Base-by-base conservation (phyloP, 257 asterid genomes). In the Rubia yunnanensis region DNA sequence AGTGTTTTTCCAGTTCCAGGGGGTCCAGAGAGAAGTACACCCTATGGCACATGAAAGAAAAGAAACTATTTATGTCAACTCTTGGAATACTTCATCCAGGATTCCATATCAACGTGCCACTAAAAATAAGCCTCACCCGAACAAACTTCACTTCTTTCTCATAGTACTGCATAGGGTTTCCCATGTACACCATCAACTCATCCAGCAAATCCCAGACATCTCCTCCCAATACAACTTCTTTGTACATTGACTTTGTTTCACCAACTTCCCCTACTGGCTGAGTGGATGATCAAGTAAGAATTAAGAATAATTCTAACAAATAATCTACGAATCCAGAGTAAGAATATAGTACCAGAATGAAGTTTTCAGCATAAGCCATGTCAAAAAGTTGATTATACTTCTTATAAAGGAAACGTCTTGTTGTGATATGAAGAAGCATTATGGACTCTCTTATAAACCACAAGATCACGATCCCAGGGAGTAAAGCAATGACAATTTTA, bases 1-100 rank as follows among this genome's bases (percentile, higher is more conserved):
- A 89, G 95, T 63, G 99, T 94, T 82, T 92, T 94, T 55, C 99
- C 99, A 38, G 99, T 94, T 76, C 99, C 99, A 50, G 99, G 99
- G 46, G 99, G 99, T 57, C 99, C 99, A 68, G 96, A 84, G 44
- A 94, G 85, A 82, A 94, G 99, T 60, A 94, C 96, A 63, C 99
- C 99, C 99, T 94, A 83, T 66, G 77, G 70, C 50, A 69, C 35
- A 74, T 24, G 73, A 50, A 73, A 73, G 39, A 57, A 18, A 24
- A 61, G 22, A 38, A 66, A 52, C 67, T 58, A 70, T 18, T 38
- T 11, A 39, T 69, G 24, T 65, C 66, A 36, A 50, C 39, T 69
- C 22, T 72, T 53, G 38, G 57, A 27, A 66, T 66, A 75, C 38
- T 68, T 56, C 65, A 49, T 27, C 36, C 59, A 59, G 44, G 44